These are phyloP conservation scores for Coniferiporia weirii DNA, from an alignment of 1,284 basidiomycete genomes.

Conservation along the genomic window DNA sequence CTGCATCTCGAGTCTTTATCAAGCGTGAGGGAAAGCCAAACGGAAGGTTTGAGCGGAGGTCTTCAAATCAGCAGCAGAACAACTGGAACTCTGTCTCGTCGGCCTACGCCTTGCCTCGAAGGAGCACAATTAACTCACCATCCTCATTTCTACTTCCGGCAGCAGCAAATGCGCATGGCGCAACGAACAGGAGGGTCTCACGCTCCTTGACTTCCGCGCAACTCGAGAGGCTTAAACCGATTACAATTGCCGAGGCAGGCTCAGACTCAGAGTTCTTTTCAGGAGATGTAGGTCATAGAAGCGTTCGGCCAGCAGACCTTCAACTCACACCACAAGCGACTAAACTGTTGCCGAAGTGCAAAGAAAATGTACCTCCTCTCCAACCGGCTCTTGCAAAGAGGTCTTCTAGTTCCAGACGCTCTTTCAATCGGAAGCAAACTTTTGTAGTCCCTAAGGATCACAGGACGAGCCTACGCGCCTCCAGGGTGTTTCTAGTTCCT, in stretches of 20 bases:
- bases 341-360: neutral
- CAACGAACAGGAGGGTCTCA: neutral
- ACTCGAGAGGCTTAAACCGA: neutral
- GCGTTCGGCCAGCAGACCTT: neutral
- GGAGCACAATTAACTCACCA: neutral
- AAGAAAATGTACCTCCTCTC: slow-evolving; percentile 7
- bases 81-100: neutral
- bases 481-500: slow-evolving; percentile 7
- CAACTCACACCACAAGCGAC: neutral
- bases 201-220: neutral
- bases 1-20: slow-evolving; percentile 4
- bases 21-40: neutral
- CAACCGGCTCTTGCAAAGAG: neutral
- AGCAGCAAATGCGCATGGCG: neutral
- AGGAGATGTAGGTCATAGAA: neutral
- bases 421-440: neutral
- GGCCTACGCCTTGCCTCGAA: neutral
- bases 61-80: neutral
- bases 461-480: neutral
- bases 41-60: slow-evolving; percentile 1
- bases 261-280: neutral
- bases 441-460: neutral
- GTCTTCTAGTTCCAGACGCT: neutral
- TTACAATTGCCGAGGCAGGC: neutral
- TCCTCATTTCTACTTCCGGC: neutral